A percentile compares a stretch with the other conserved stretches of the same genome.
Conservation (phyloP, 495 filamentous ascomycete genomes). For the Podospora didyma region DNA sequence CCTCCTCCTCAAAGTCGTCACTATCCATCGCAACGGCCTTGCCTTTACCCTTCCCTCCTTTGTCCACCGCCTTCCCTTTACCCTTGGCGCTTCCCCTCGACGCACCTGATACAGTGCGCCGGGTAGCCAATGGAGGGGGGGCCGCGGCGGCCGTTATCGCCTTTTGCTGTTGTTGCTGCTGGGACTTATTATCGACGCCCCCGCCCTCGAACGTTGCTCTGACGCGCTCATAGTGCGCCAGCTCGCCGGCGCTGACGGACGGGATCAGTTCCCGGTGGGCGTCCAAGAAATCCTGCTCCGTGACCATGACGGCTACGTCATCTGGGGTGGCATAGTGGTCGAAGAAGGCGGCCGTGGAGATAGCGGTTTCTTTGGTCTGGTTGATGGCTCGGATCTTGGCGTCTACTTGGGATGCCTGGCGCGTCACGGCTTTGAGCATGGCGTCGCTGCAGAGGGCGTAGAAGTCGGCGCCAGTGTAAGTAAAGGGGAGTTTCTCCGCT, state of each 20-base stretch:
- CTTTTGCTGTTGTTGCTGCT: constrained; percentile 37
- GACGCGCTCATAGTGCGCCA: constrained; percentile 86
- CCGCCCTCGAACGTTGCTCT: constrained; percentile 71
- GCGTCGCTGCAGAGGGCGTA: constrained; percentile 96
- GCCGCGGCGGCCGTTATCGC: constrained; percentile 9
- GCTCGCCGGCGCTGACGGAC: constrained; percentile 86
- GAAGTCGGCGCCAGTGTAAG: constrained; percentile 94
- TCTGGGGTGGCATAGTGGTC: constrained; percentile 81
- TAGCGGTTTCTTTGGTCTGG: constrained; percentile 11
- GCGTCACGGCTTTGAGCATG: constrained; percentile 97
- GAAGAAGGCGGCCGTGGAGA: constrained; percentile 90
- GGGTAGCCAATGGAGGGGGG: constrained; percentile 7
- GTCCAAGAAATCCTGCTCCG: constrained; percentile 77
- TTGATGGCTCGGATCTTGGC: constrained; percentile 69
- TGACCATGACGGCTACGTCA: constrained; percentile 82
- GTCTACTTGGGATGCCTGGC: constrained; percentile 81
- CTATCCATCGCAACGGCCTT: not conserved
- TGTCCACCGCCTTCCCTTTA: constrained; percentile 56
- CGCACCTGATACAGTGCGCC: constrained; percentile 12
- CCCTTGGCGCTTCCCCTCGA: constrained; percentile 22
- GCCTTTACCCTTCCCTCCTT: constrained; percentile 2
- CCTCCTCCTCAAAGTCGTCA: not conserved
- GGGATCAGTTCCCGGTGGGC: constrained; percentile 85
- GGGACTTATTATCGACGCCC: constrained; percentile 59
- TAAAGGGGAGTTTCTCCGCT: constrained; percentile 80